Evolutionary conservation across 306 rosid species (phyloP), one percentile per base, ranked within the genome.

Genomic region (Quillaja saponaria): DNA sequence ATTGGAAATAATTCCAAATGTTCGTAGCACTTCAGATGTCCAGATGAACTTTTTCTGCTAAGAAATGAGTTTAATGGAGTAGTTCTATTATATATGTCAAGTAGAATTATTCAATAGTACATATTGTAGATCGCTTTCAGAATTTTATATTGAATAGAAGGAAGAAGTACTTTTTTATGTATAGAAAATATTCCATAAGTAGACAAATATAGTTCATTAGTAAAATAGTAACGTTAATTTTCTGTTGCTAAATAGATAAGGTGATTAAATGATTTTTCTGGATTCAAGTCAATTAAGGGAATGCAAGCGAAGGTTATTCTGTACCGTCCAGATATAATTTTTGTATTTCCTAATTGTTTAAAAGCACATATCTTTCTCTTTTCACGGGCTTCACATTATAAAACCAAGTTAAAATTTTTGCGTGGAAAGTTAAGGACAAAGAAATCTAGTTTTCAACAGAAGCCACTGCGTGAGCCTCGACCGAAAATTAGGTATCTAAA

Each of bases 1-100:
- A 67, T 79, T 73, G 55, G 17, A 57, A 68, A 19, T 45, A 52
- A 34, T 71, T 72, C 58, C 47, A 39, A 39, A 40, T 58, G 10
- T 57, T 42, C 50, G 20, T 59, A 28, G n/a, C n/a, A n/a, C n/a
- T n/a, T n/a, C n/a, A n/a, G n/a, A n/a, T n/a, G n/a, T n/a, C n/a
- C n/a, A n/a, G n/a, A n/a, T n/a, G n/a, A n/a, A n/a, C n/a, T n/a
- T n/a, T n/a, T n/a, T n/a, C n/a, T n/a, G n/a, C n/a, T n/a, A n/a
- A n/a, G n/a, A n/a, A n/a, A n/a, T n/a, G n/a, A n/a, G n/a, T n/a
- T n/a, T n/a, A n/a, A n/a, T n/a, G n/a, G n/a, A n/a, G n/a, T n/a
- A n/a, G n/a, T n/a, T n/a, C n/a, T n/a, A n/a, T n/a, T n/a, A n/a
- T n/a, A n/a, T n/a, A n/a, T n/a, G n/a, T n/a, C n/a, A n/a, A n/a